Evolutionary conservation across 495 filamentous ascomycete genomes (phyloP).

Genomic region (Penicillium simplicissimum): DNA sequence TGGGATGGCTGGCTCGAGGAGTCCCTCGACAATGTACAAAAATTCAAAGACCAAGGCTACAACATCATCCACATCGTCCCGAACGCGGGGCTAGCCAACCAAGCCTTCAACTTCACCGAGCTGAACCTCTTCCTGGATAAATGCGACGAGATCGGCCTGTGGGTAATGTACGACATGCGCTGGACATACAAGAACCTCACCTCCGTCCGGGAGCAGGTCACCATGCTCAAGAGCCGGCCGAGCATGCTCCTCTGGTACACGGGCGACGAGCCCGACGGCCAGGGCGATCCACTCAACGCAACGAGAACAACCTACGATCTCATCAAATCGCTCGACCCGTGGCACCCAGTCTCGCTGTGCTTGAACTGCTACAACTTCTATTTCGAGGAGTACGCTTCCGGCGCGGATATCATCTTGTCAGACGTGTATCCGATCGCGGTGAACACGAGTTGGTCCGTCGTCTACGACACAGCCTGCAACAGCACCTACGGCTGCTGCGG

Average conservation of each 20-base stretch:
- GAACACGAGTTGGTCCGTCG: constrained; percentile 47
- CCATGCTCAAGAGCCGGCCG: constrained; percentile 49
- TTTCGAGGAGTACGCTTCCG: constrained; percentile 59
- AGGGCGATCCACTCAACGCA: constrained; percentile 56
- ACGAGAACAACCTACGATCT: constrained; percentile 41
- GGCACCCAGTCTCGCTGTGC: constrained; percentile 65
- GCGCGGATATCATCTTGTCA: constrained; percentile 65
- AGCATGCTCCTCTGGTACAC: constrained; percentile 67
- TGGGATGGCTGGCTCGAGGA: constrained; percentile 56
- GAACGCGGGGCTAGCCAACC: constrained; percentile 23
- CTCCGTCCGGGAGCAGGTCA: constrained; percentile 53
- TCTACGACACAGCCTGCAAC: constrained; percentile 58
- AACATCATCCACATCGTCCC: constrained; percentile 57
- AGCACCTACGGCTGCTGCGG: constrained; percentile 69
- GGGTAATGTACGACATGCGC: constrained; percentile 66
- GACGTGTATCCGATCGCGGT: constrained; percentile 68
- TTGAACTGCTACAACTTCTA: constrained; percentile 74
- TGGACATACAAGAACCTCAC: constrained; percentile 59
- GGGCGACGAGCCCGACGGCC: constrained; percentile 70
- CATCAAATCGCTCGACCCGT: constrained; percentile 61
- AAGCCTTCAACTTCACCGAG: constrained; percentile 32
- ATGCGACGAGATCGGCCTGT: constrained; percentile 58
- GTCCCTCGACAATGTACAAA: constrained; percentile 26
- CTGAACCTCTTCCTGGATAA: constrained; percentile 52
- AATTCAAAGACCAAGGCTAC: constrained; percentile 53